Base-by-base conservation (phyloP, 2,329 filamentous ascomycete species). In the Pyrenophora graminea region DNA sequence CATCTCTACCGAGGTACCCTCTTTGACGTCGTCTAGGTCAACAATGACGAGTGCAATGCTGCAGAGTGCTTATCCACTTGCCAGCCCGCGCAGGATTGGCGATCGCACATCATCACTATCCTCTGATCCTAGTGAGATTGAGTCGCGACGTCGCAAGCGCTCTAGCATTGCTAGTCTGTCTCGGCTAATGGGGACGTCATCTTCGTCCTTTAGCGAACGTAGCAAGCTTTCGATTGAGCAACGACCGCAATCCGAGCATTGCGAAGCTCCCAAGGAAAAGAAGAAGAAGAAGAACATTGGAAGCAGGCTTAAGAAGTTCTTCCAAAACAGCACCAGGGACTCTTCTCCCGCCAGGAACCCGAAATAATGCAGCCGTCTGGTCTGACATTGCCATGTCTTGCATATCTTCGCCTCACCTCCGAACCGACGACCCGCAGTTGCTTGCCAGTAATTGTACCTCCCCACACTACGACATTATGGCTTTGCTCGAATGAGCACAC, bases 101-200 rank as follows among this genome's bases (percentile, higher is more conserved):
- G 70, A 76, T 30, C 72, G 70, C 33, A 74, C 72, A 3, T 62
- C 74, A 3, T 78, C 76, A 2, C 58, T 77, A 4, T 72, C 68
- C 19, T 77, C 76, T n/a, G 68, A 68, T 40, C 67, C 69, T 4
- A 73, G 73, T 42, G 74, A 73, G 17, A 57, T 66, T 9, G 71
- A 75, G 21, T 69, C 71, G 37, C 86, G 87, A 54, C 86, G 86
- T 18, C 84, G 86, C 36, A 85, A 90, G 64, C 83, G 89, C 46
- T 88, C 86, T 3, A 92, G 89, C 66, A 82, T 93, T 58, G 88
- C 85, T 25, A 91, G 89, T 64, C 77, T 93, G 25, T 90, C 88
- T 58, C 84, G 89, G 41, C 78, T 93, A 33, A 88, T 92, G 64
- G 89, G 85, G 69, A 87, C 85, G 58, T 71, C 70, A 5, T 70